These are phyloP conservation scores for Russula dissimulans DNA, from an alignment of 768 basidiomycete genomes.

Conservation along the genomic window DNA sequence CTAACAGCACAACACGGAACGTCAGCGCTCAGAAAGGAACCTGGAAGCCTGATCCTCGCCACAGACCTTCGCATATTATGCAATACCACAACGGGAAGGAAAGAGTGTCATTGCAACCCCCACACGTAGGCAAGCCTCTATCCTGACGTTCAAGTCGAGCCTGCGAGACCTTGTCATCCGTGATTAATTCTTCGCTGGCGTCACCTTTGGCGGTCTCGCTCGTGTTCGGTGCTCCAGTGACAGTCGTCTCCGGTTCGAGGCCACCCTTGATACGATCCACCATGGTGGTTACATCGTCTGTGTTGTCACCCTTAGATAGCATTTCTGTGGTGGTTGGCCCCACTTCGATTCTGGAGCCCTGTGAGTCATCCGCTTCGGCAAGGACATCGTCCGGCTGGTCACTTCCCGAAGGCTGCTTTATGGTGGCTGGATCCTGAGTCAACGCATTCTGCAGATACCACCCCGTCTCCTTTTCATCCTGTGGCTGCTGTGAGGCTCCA, in stretches of 20 bases:
- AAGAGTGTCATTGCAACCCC: constrained; percentile 19
- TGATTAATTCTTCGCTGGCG: neutral
- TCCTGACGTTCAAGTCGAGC: no score
- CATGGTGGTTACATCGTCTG: no score
- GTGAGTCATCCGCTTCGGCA: no score
- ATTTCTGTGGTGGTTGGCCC: no score
- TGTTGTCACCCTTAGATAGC: no score
- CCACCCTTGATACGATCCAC: no score
- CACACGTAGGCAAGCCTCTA: constrained; percentile 17
- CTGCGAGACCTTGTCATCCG: neutral
- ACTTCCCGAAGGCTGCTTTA: no score
- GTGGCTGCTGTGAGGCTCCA: neutral
- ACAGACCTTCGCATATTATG: constrained; percentile 22
- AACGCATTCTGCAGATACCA: no score
- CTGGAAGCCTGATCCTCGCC: neutral
- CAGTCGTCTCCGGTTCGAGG: no score
- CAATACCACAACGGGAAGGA: constrained; percentile 28
- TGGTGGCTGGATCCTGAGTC: neutral
- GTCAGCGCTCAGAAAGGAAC: neutral
- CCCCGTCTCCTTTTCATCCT: neutral
- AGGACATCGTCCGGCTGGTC: neutral
- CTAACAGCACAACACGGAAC: neutral
- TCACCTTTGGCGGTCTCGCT: neutral
- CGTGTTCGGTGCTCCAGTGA: no score
- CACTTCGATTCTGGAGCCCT: no score